Conservation (phyloP, 2,329 filamentous ascomycete genomes). For the Botryotinia convoluta region DNA sequence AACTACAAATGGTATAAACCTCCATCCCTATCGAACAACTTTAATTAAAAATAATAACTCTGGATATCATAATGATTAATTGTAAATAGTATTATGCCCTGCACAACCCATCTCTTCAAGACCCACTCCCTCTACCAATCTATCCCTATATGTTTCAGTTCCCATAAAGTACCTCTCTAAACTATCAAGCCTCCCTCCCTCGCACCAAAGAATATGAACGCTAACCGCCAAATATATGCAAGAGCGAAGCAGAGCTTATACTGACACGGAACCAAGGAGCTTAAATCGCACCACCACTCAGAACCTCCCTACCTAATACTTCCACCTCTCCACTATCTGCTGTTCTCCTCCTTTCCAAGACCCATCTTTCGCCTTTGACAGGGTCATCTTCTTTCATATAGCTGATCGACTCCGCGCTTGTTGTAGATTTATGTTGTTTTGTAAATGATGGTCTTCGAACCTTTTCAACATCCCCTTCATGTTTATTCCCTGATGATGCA, state of each 20-base stretch:
- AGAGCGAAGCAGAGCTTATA: not conserved
- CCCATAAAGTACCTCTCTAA: not conserved
- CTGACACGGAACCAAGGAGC: not conserved
- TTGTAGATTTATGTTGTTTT: slow-evolving; percentile 47
- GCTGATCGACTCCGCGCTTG: slow-evolving; percentile 66
- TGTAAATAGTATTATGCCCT: not conserved
- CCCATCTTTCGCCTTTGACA: slow-evolving; percentile 57
- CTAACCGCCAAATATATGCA: not conserved
- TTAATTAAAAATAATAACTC: not conserved
- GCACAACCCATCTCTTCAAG: not conserved
- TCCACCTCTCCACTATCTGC: slow-evolving; percentile 64
- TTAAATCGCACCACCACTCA: slow-evolving; percentile 9
- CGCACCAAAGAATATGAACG: not conserved
- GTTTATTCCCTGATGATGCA: not conserved
- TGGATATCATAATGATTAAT: not conserved
- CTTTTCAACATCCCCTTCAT: slow-evolving; percentile 35
- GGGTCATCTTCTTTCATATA: slow-evolving; percentile 63
- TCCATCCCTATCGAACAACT: not conserved
- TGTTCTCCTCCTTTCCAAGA: slow-evolving; percentile 65
- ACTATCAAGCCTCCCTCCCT: not conserved
- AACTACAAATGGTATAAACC: not conserved
- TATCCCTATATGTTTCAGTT: not conserved
- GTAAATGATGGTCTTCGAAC: not conserved
- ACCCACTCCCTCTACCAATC: not conserved
- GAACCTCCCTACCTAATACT: slow-evolving; percentile 60